phyloP scores from a whole-genome alignment of 1,284 basidiomycete species.

The Leccinum griseonigrum region DNA sequence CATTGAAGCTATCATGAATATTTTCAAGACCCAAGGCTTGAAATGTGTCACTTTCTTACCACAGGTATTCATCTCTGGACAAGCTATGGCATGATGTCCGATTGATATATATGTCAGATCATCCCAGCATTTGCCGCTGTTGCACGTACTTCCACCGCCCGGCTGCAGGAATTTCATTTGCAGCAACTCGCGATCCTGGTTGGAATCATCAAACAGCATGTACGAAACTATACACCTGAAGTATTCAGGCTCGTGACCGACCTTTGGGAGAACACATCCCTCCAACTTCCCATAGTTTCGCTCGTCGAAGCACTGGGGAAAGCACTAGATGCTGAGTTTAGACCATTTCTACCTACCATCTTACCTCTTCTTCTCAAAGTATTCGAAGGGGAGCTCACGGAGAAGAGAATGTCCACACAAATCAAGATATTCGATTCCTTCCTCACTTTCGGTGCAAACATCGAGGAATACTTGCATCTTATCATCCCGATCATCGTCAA shows the following conservation, averaged over 20 bases:
- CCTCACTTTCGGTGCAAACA: constrained; percentile 92
- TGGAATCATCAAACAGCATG: constrained; percentile 96
- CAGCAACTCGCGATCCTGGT: constrained; percentile 97
- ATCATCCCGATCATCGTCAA: constrained; percentile 95
- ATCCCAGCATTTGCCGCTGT: constrained; percentile 95
- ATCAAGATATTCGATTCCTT: constrained; percentile 95
- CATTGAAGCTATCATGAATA: constrained; percentile 98
- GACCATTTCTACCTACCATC: constrained; percentile 92
- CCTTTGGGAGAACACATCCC: constrained; percentile 83
- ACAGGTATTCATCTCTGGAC: constrained; percentile 54
- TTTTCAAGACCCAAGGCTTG: constrained; percentile 97
- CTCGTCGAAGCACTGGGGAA: constrained; percentile 95
- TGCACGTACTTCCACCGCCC: constrained; percentile 78
- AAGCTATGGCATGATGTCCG: not conserved
- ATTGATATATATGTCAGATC: constrained; percentile 57
- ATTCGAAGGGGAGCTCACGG: constrained; percentile 84
- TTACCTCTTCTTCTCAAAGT: constrained; percentile 89
- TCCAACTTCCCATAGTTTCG: constrained; percentile 92
- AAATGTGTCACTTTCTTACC: constrained; percentile 96
- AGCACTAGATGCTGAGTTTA: constrained; percentile 97
- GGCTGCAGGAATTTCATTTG: constrained; percentile 91
- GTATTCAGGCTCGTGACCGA: constrained; percentile 84
- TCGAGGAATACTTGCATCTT: constrained; percentile 97
- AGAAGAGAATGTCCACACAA: constrained; percentile 77
- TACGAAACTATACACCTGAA: constrained; percentile 87